Evolutionary conservation across 2,329 filamentous ascomycete species (phyloP), one percentile per base, ranked within the genome.

Genomic region (Ramichloridium luteum): DNA sequence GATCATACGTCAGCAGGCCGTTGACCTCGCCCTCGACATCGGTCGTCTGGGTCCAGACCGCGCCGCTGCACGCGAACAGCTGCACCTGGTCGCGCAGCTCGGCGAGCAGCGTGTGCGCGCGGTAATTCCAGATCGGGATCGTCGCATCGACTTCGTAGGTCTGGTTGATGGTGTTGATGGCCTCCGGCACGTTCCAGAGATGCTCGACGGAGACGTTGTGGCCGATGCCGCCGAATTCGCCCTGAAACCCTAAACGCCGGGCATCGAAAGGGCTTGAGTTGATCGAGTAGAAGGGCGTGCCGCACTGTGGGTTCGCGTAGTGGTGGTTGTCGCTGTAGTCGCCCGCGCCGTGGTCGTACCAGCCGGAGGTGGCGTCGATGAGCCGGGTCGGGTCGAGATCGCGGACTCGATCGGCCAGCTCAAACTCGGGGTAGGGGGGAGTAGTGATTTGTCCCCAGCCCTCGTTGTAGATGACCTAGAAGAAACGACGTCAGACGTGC

Each of bases 21-120:
- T 82, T 83, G 6, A 82, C 73, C 50, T 82, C 78, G 4, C 77
- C 77, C 49, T 82, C 77, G 0, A 82, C 77, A 44, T 82, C 78
- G 0, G 74, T 79, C 0, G 77, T 82, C 58, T 82, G 77, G 1
- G 78, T 82, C 67, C 75, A 82, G 0, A 82, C 68, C 8, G 68
- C 78, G 0, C 71, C 77, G 18, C 70, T 77, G 55, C 78, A 82
- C 0, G 70, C 63, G 34, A 64, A 80, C 8, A 55, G 55, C 36
- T 70, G 61, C 9, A 63, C 52, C 37, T 71, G 68, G 2, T 64
- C 61, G 9, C 50, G 46, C 3, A 72, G 50, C 36, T 71, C 65
- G 3, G 30, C 41, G 3, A 70, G 55, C 2, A 71, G 50, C 10
- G 66, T 44, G 25, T 74, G 66, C 1, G 70, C 67, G 30, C 77